Base-by-base conservation (phyloP, 2,329 filamentous ascomycete genomes). In the Thielaviopsis populi region DNA sequence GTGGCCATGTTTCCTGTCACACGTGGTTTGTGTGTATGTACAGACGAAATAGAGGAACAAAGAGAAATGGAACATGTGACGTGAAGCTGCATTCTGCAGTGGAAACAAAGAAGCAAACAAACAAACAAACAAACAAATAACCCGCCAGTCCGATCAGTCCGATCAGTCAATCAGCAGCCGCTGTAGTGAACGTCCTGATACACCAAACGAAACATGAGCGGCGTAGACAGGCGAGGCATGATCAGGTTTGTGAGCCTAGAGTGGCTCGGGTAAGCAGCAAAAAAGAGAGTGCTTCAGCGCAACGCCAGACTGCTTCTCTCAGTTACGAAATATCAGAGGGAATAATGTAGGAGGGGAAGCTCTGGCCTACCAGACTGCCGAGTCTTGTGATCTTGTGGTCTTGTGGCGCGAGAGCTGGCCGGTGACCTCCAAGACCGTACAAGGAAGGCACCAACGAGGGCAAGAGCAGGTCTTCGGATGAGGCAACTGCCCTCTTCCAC, bases 191-290 rank as follows among this genome's bases (percentile, higher is more conserved):
- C 19, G 43, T 27, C 24, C 24, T 62, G 61, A 62, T 22, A 48
- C 61, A 30, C 13, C 43, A 41, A 62, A 62, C 61, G 33, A 56
- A 56, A 56, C 61, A 62, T 41, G 22, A 17, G 10, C 15, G 42
- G 46, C 37, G 37, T 62, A 27, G 37, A 30, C 56, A 40, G 48
- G 19, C 33, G 48, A 62, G 22, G 19, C 19, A 3, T 19, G 33
- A 48, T 62, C 46, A 48, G 61, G 33, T 62, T 62, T 42, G 7
- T 30, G 30, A n/a, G 53, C 50, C 27, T 37, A 17, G 3, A 8
- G 30, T 56, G 8, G 17, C 30, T 56, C 53, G 24, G 53, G 24
- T 56, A 27, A 19, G 53, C 27, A 56, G 53, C 13, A 56, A 37
- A 30, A 30, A 19, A 37, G 27, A 10, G 53, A 27, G 30, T 8